Evolutionary conservation across 2,329 filamentous ascomycete genomes (phyloP).

Genomic region (Neonectria faginata): DNA sequence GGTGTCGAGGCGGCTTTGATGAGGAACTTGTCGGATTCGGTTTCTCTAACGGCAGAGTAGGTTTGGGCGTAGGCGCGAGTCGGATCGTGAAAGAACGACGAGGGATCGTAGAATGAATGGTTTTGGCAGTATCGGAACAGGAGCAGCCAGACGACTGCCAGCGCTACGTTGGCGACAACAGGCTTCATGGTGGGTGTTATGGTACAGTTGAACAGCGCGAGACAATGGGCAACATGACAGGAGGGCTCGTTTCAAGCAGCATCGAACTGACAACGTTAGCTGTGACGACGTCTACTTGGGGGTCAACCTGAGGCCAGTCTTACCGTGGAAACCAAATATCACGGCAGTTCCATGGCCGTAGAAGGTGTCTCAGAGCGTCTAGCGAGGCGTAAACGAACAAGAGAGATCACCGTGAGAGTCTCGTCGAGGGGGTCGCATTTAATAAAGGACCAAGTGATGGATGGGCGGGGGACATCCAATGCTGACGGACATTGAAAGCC

Average conservation of each 20-base stretch:
- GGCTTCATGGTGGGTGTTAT: constrained; percentile 15
- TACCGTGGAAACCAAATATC: constrained; percentile 12
- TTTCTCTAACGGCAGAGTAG: constrained; percentile 41
- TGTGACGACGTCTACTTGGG: background rate
- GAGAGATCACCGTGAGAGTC: background rate
- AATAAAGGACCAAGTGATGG: background rate
- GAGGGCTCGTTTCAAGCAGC: constrained; percentile 1
- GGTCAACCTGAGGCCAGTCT: background rate
- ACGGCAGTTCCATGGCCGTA: background rate
- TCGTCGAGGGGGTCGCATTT: background rate
- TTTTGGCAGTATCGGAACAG: constrained; percentile 39
- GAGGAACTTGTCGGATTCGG: constrained; percentile 41
- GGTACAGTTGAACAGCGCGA: background rate
- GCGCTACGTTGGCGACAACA: constrained; percentile 11
- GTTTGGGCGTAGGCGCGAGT: constrained; percentile 38
- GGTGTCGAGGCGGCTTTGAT: constrained; percentile 10
- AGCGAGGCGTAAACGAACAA: background rate
- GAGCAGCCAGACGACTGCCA: constrained; percentile 33
- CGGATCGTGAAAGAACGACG: constrained; percentile 44
- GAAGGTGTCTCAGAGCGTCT: constrained; percentile 1
- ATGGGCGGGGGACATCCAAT: background rate
- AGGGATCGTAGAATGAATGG: constrained; percentile 41
- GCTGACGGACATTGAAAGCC: background rate
- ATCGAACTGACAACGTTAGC: constrained; percentile 9
- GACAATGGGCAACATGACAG: constrained; percentile 9